Evolutionary conservation across 140 eudicot species (phyloP).

Genomic region (Flaveria floridana): DNA sequence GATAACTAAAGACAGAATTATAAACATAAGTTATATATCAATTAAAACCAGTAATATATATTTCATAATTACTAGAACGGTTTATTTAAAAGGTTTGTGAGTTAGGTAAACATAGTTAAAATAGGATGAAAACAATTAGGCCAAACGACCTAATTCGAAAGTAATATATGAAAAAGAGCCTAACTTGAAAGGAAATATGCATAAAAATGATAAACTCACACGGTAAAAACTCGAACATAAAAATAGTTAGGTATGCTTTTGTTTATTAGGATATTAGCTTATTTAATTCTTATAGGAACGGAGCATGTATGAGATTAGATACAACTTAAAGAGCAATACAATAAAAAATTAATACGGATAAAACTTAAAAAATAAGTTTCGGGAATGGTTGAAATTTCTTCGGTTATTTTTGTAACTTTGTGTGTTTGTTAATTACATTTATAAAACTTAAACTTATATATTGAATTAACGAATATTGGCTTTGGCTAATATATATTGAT

Average conservation of each 20-base stretch:
- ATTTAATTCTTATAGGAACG: not conserved
- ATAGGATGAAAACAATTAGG: not conserved
- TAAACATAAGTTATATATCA: not conserved
- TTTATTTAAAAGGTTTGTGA: not conserved
- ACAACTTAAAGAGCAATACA: not conserved
- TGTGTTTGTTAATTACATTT: not conserved
- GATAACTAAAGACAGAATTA: not conserved
- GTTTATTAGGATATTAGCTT: not conserved
- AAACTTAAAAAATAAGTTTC: not conserved
- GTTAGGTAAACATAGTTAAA: not conserved
- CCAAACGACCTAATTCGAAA: constrained; percentile 18
- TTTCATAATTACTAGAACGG: not conserved
- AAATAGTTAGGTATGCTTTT: not conserved
- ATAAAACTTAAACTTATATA: not conserved
- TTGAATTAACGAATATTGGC: not conserved
- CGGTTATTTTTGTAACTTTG: too few relatives aligned
- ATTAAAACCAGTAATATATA: not conserved
- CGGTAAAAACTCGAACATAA: not conserved
- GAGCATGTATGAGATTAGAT: not conserved
- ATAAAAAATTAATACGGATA: not conserved
- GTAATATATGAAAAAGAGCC: constrained; percentile 8
- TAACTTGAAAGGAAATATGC: constrained; percentile 14
- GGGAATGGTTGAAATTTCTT: not conserved
- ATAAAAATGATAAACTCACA: not conserved
- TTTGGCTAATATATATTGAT: not conserved